Conservation (phyloP, 495 filamentous ascomycete genomes). For the Neurospora sp. region DNA sequence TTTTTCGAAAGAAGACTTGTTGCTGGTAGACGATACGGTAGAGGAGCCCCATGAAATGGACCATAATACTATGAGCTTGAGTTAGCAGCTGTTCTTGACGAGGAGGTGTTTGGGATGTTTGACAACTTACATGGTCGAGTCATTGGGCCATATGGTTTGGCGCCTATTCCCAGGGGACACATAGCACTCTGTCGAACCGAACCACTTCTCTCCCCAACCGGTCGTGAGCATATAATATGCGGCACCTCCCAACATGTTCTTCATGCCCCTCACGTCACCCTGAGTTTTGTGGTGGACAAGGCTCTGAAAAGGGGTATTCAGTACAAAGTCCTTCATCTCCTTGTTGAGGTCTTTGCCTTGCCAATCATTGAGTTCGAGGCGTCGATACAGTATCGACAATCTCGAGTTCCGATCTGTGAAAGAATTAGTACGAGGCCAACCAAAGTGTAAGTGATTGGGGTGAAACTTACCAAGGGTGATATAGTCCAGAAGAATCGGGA, state of each 20-base stretch:
- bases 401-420: not conserved
- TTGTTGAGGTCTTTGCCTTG: conserved; percentile 2
- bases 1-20: not conserved
- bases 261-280: not conserved
- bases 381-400: not conserved
- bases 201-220: conserved; percentile 3
- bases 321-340: not conserved
- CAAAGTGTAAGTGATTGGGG: not conserved
- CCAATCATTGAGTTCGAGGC: not conserved
- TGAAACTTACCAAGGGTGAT: not conserved
- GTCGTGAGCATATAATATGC: conserved; percentile 1
- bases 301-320: not conserved
- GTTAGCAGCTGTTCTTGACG: not conserved
- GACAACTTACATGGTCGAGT: conserved; percentile 1
- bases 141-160: conserved; percentile 1
- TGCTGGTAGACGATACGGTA: not conserved
- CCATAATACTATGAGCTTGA: not conserved
- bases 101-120: not conserved
- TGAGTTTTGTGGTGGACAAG: not conserved
- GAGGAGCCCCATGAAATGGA: not conserved
- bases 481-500: not conserved
- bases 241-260: not conserved
- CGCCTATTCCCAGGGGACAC: not conserved
- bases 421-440: not conserved
- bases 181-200: conserved; percentile 1